Evolutionary conservation across 2,329 filamentous ascomycete genomes (phyloP), one percentile per base, ranked within the genome.

Genomic region (Madurella mycetomatis): DNA sequence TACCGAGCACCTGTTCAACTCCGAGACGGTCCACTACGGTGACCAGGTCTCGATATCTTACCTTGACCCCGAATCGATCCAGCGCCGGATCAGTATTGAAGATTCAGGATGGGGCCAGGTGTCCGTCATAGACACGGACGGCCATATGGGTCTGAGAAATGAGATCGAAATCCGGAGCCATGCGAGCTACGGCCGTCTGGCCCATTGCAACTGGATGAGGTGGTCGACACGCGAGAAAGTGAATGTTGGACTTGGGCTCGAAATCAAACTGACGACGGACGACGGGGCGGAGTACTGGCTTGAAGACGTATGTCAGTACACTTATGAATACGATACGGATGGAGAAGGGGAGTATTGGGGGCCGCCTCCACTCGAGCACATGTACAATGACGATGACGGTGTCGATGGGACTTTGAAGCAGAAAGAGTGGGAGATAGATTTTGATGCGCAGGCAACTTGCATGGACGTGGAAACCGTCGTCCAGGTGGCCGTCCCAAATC

Each of bases 221-320:
- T 30, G 12, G 32, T 7, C 11, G 9, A 5, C 43, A 31, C 45
- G 19, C 13, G 39, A 11, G 16, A 12, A n/a, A 2, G 48, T 18
- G 7, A 13, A 13, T 17, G 25, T 5, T 3, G 17, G 4, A 11
- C 5, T 30, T 2, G 1, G 44, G 13, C 9, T 39, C 4, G 54
- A 49, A 18, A 17, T 56, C 2, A 40, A 13, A 32, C 25, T 56
- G 5, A 51, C 43, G 1, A 50, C 43, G 4, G n/a, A 32, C 2
- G 48, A 52, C 34, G 55, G 55, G 4, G 17, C 46, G 17, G 31
- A 49, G 32, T 18, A 9, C 1, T 52, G 51, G 51, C 17, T 54
- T 9, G 51, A 51, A 9, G 54, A 56, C 16, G 5, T 18, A 2
- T 5, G 18, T 0, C 17, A 11, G 37, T 49, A 40, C n/a, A 11